Conservation (phyloP, 2,329 filamentous ascomycete genomes). For the Clarireedia monteithiana region DNA sequence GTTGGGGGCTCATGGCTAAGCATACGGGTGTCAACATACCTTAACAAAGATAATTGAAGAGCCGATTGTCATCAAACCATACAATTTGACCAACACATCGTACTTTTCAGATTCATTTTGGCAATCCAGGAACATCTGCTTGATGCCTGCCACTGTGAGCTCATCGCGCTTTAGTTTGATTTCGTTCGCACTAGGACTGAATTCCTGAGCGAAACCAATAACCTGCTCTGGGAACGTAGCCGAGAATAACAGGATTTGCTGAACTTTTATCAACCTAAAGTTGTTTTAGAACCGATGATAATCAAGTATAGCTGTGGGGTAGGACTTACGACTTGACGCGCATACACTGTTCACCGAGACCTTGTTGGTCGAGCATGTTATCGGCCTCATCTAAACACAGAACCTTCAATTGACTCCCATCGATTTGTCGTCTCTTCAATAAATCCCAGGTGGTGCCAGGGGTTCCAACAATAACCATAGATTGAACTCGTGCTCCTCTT, state of each 20-base stretch:
- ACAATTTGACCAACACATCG: conserved; percentile 80
- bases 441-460: conserved; percentile 89
- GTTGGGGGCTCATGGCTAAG: not conserved
- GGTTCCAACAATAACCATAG: conserved; percentile 83
- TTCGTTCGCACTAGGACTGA: conserved; percentile 78
- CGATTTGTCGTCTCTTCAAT: conserved; percentile 68
- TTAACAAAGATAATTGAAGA: conserved; percentile 98
- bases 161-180: conserved; percentile 86
- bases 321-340: conserved; percentile 72
- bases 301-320: not conserved
- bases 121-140: conserved; percentile 96
- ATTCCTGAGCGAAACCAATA: conserved; percentile 72
- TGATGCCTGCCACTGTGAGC: conserved; percentile 93
- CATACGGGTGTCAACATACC: conserved; percentile 40
- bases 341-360: conserved; percentile 89
- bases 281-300: conserved; percentile 10
- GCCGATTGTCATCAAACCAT: conserved; percentile 91
- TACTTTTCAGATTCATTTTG: conserved; percentile 77
- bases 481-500: conserved; percentile 60
- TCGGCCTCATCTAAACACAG: conserved; percentile 95
- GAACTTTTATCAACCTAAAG: conserved; percentile 56
- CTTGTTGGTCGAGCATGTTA: conserved; percentile 96
- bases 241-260: conserved; percentile 93
- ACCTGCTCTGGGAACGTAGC: conserved; percentile 92
- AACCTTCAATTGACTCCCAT: conserved; percentile 64